phyloP scores from a whole-genome alignment of 768 basidiomycete genomes.

The Agaricus subrufescens region DNA sequence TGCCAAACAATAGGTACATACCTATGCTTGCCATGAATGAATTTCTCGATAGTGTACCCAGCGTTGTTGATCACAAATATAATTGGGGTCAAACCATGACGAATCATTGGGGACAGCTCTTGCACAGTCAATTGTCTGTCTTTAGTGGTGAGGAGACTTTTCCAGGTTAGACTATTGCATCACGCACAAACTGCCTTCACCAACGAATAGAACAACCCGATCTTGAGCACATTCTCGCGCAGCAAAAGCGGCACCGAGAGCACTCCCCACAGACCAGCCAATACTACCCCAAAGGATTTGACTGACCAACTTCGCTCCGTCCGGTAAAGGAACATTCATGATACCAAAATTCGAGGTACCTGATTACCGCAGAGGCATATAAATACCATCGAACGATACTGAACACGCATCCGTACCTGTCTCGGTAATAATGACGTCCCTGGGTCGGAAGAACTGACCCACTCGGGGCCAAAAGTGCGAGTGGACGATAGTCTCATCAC shows the following conservation, averaged over 20 bases:
- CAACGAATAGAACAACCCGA: constrained; percentile 79
- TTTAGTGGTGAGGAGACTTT: neutral
- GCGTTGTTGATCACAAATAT: constrained; percentile 79
- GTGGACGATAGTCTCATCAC: constrained; percentile 58
- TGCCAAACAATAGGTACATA: constrained; percentile 13
- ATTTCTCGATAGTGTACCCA: constrained; percentile 86
- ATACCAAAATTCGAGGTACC: constrained; percentile 85
- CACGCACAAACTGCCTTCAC: constrained; percentile 75
- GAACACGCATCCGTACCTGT: constrained; percentile 47
- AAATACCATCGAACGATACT: too few species aligned
- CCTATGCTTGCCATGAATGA: constrained; percentile 62
- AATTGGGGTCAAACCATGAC: constrained; percentile 68
- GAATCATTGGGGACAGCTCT: constrained; percentile 83
- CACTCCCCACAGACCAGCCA: constrained; percentile 79
- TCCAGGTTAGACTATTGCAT: constrained; percentile 8
- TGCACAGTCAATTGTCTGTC: constrained; percentile 72
- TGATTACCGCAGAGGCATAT: constrained; percentile 10
- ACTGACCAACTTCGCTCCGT: constrained; percentile 56
- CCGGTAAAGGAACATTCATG: constrained; percentile 73
- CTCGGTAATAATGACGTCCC: constrained; percentile 82
- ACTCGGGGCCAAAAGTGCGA: constrained; percentile 83
- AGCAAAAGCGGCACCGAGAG: constrained; percentile 75
- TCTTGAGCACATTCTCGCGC: constrained; percentile 58
- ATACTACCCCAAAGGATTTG: constrained; percentile 93
- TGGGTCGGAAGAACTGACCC: constrained; percentile 61